Evolutionary conservation across 164 flowering plant genomes (phyloP), one percentile per base, ranked within the genome.

Genomic region (Stephania yunnanensis): DNA sequence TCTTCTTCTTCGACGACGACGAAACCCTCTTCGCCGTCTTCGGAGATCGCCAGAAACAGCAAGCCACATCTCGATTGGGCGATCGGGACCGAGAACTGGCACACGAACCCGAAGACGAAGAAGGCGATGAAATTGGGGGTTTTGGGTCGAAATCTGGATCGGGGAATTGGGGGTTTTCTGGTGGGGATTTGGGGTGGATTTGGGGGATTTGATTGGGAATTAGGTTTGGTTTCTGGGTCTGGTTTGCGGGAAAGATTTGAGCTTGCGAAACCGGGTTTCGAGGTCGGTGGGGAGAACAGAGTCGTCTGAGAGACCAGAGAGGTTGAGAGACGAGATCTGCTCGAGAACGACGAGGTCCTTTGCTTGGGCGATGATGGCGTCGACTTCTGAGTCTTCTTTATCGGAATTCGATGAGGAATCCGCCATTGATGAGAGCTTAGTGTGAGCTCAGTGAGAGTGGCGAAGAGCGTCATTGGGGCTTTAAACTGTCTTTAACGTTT

Each of bases 11-110:
- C 69, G 79, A 84, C 70, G 61, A 79, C 15, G 81, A 79, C 15
- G 81, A 66, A 52, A 1, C 13, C 58, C 11, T 10, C 58, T 10
- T 10, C 7, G 4, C 75, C 80, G 55, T 84, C 74, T 84, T 87
- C 0, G 94, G 87, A 13, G 89, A 87, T 70, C 86, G 84, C 85
- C 87, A 86, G 68, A 89, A 86, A 71, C 94, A 87, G 20, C 92
- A 88, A 5, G 69, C 63, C 68, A 36, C 42, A 36, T 74, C 84
- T 50, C 46, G 69, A 42, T 87, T 87, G 1, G 89, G 89, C 7
- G 90, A 83, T 9, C 15, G 55, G 10, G 74, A 50, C 20, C 46
- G 65, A 5, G 78, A 77, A 58, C 42, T 36, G 42, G 75, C 71
- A 42, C 84, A 70, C 0, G 80, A 78, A 75, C 20, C n/a, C 7